Conservation (phyloP, 768 basidiomycete species). For the Lactifluus volemus region DNA sequence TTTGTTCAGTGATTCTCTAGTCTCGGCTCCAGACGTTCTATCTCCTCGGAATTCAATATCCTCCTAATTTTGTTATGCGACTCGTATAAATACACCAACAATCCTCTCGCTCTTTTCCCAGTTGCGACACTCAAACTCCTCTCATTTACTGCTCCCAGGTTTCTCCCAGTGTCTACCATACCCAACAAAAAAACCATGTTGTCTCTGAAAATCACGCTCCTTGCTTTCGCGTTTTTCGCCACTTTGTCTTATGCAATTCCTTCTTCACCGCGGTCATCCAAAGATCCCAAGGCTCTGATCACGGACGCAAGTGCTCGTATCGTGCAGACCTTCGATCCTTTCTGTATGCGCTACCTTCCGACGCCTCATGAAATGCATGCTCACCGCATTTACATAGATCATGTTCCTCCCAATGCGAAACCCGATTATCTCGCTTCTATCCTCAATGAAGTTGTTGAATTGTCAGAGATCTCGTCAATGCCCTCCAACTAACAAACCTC, state of each 20-base stretch:
- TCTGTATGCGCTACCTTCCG: background rate
- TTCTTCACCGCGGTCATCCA: background rate
- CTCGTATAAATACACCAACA: background rate
- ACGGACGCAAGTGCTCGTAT: background rate
- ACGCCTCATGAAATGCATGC: background rate
- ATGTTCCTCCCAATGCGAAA: background rate
- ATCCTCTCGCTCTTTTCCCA: background rate
- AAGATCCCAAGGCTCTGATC: background rate
- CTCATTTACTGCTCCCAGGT: background rate
- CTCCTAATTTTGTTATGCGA: background rate
- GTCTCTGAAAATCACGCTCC: conserved; percentile 2
- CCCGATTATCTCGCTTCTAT: background rate
- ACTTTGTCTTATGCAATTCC: conserved; percentile 1
- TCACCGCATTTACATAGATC: background rate
- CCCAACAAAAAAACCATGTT: background rate
- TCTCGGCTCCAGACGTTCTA: too few relatives aligned
- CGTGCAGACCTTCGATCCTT: background rate
- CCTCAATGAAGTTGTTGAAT: background rate
- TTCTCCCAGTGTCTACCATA: background rate
- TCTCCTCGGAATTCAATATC: background rate
- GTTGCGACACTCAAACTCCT: background rate
- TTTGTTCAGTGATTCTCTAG: too few relatives aligned
- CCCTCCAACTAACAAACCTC: background rate
- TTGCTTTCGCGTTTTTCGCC: background rate
- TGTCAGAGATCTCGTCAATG: background rate